Conservation (phyloP, 305 asterid genomes). For the Fraxinus platypoda region DNA sequence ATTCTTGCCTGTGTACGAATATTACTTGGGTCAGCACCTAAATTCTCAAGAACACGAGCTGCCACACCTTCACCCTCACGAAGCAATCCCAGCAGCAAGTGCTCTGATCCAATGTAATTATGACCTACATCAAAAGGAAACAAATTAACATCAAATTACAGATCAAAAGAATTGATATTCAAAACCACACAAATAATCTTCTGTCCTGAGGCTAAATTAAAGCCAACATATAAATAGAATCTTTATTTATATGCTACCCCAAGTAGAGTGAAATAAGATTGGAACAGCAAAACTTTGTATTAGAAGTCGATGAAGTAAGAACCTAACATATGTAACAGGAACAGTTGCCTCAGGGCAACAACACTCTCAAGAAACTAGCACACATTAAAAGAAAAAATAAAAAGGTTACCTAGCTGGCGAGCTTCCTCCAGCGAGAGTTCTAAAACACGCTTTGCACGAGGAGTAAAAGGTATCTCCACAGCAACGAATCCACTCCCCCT, state of each 20-base stretch:
- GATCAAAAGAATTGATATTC: background rate
- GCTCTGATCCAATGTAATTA: constrained; percentile 98
- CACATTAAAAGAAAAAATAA: constrained; percentile 2
- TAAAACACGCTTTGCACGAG: constrained; percentile 92
- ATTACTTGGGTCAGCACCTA: constrained; percentile 93
- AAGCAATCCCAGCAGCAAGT: constrained; percentile 90
- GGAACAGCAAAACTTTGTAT: background rate
- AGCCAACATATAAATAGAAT: background rate
- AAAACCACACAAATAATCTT: background rate
- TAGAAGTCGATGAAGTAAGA: constrained; percentile 4
- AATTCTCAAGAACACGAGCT: constrained; percentile 91
- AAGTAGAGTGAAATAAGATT: background rate
- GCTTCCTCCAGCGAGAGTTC: constrained; percentile 98
- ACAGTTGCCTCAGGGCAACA: background rate
- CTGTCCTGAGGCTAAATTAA: constrained; percentile 2
- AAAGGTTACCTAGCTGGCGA: constrained; percentile 81
- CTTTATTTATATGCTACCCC: background rate
- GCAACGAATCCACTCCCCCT: constrained; percentile 98
- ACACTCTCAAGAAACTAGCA: background rate
- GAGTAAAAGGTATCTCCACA: constrained; percentile 98
- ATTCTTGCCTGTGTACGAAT: constrained; percentile 83
- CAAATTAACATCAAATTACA: background rate
- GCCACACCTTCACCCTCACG: constrained; percentile 99
- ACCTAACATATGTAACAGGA: constrained; percentile 4
- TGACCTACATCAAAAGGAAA: constrained; percentile 56